phyloP scores from a whole-genome alignment of 768 basidiomycete genomes.

The Trametes maxima region DNA sequence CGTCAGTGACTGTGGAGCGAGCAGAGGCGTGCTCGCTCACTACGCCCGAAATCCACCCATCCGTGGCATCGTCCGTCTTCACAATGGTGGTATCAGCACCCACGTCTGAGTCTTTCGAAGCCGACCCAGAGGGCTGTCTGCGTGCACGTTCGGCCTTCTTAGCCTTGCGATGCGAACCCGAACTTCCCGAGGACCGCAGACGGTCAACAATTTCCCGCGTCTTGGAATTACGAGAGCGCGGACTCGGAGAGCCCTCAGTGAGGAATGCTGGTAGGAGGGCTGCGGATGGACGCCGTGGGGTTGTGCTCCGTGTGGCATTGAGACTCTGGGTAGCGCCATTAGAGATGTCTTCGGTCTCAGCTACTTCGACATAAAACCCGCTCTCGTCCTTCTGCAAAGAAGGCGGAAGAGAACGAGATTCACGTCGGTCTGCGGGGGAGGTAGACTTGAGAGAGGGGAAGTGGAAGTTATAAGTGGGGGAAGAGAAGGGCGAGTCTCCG shows the following conservation, averaged over 20 bases:
- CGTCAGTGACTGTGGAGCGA: constrained; percentile 15
- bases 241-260: constrained; percentile 37
- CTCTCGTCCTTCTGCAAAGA: constrained; percentile 54
- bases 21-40: constrained; percentile 17
- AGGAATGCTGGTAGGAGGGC: constrained; percentile 53
- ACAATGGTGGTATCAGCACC: background rate
- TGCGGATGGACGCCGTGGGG: constrained; percentile 35
- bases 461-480: constrained; percentile 42
- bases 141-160: constrained; percentile 17
- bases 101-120: constrained; percentile 10
- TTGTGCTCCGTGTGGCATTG: constrained; percentile 36
- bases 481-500: constrained; percentile 23
- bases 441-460: constrained; percentile 49
- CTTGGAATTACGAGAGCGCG: constrained; percentile 49
- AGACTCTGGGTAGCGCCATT: constrained; percentile 12
- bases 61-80: constrained; percentile 12
- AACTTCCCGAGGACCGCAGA: constrained; percentile 41
- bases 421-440: constrained; percentile 33
- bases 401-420: constrained; percentile 36
- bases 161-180: constrained; percentile 15
- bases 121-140: background rate
- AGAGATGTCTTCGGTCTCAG: constrained; percentile 22
- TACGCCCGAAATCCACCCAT: constrained; percentile 29
- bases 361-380: constrained; percentile 49
- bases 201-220: constrained; percentile 64